Base-by-base conservation (phyloP, 306 rosid genomes). In the peach (Prunus persica) region DNA sequence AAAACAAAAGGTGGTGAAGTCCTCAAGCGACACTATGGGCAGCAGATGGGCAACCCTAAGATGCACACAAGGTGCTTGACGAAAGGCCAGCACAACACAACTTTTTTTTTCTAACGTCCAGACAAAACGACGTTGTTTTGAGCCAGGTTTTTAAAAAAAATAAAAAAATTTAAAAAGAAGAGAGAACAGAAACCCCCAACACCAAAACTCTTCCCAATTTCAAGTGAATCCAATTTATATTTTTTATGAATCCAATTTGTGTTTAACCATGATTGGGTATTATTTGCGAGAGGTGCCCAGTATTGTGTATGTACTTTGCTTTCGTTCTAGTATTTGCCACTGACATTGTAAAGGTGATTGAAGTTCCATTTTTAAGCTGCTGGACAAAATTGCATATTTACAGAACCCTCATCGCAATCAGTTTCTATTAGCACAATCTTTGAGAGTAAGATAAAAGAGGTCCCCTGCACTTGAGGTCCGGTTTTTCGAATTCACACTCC, bases 211-310 rank as follows among this genome's bases (percentile, higher is more conserved):
- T 32, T 32, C 38, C 38, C 6, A 32, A 32, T 32, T 32, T 5
- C 38, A 32, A 32, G 38, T 32, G 38, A 32, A 32, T 4, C 38
- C 32, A 28, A 28, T 28, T 28, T 28, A 28, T 28, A 28, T 28
- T 28, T 28, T 28, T 28, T 0, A 28, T 28, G 32, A 28, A 28
- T 28, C 32, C 38, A 32, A 32, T 51, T 65, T 66, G 66, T 51
- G 65, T 38, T 64, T 27, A 75, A 67, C 61, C 71, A 76, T 2
- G n/a, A 45, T 19, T 74, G 75, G 34, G 75, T 60, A 64, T 55
- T 49, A 9, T 41, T 51, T 49, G 25, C 14, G 1, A 28, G 43
- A 41, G 58, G 52, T 71, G 46, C 76, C 45, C 49, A 18, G 16
- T 82, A 77, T 28, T 58, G 67, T 76, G 69, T 14, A 16, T 65